Conservation (phyloP, 139 green algal genomes). For the Yamagishiella unicocca region DNA sequence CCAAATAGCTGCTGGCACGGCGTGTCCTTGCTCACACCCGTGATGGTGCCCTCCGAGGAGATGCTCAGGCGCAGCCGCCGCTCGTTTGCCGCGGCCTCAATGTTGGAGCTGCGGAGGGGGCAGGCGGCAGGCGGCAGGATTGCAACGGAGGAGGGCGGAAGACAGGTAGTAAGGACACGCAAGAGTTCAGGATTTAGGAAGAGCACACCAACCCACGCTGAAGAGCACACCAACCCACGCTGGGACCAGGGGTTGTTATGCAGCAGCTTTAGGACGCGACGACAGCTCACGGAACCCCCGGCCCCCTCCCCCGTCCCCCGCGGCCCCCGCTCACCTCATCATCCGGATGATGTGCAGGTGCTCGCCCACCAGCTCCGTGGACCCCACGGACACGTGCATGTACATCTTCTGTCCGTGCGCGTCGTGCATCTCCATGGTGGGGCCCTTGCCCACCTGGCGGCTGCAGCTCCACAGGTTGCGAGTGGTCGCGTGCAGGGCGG, state of each 20-base stretch:
- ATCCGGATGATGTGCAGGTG: constrained; percentile 4
- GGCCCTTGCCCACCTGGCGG: background rate
- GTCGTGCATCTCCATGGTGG: constrained; percentile 27
- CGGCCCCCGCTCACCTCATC: background rate
- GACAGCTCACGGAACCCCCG: background rate
- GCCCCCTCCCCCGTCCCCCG: background rate
- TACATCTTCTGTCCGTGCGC: background rate
- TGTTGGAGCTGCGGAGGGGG: background rate
- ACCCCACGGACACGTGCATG: background rate
- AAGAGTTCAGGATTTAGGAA: too few relatives aligned
- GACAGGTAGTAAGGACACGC: too few relatives aligned
- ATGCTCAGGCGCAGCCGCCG: constrained; percentile 30
- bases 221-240: too few relatives aligned
- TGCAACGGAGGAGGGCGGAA: too few relatives aligned
- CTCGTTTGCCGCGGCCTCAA: background rate
- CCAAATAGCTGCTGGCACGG: background rate
- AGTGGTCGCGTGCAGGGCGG: background rate
- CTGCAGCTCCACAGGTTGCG: constrained; percentile 7
- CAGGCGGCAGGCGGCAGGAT: background rate
- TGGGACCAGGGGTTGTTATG: too few relatives aligned
- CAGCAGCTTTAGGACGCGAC: too few relatives aligned
- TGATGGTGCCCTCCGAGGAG: background rate
- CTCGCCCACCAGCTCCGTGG: background rate
- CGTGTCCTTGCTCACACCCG: background rate
- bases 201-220: too few relatives aligned